These are phyloP conservation scores for Ophiostoma tasmaniense DNA, from an alignment of 2,329 filamentous ascomycete genomes.

Conservation along the genomic window DNA sequence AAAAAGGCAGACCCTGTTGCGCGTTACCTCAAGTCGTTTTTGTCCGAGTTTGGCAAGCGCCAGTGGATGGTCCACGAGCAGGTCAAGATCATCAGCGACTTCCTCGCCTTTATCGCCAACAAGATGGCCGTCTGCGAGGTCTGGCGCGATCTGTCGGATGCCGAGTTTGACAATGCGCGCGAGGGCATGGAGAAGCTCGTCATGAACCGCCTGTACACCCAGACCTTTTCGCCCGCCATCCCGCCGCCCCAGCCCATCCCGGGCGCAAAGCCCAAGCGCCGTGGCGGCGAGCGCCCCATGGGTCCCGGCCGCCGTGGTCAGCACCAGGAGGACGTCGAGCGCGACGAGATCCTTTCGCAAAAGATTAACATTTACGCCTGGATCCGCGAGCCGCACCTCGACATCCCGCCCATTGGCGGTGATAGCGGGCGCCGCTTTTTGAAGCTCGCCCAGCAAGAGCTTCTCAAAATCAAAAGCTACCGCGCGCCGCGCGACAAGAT, in stretches of 20 bases:
- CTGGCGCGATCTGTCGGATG: slow-evolving; percentile 90
- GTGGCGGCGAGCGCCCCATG: slow-evolving; percentile 58
- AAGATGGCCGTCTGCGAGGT: slow-evolving; percentile 98
- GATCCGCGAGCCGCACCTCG: slow-evolving; percentile 86
- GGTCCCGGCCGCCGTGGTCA: slow-evolving; percentile 84
- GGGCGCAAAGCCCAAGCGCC: slow-evolving; percentile 58
- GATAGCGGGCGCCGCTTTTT: slow-evolving; percentile 85
- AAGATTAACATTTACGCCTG: slow-evolving; percentile 97
- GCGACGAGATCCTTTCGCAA: slow-evolving; percentile 90
- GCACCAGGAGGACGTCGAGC: slow-evolving; percentile 95
- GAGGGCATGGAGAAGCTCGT: slow-evolving; percentile 99
- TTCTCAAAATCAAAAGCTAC: slow-evolving; percentile 94
- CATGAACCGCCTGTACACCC: slow-evolving; percentile 92
- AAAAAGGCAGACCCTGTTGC: slow-evolving; percentile 97
- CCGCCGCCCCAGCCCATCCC: slow-evolving; percentile 67
- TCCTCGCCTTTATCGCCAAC: slow-evolving; percentile 90
- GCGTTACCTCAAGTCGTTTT: slow-evolving; percentile 86
- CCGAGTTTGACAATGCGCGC: slow-evolving; percentile 94
- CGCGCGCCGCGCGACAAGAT: slow-evolving; percentile 96
- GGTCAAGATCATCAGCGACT: slow-evolving; percentile 97
- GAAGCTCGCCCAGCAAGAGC: slow-evolving; percentile 81
- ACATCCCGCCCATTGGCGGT: slow-evolving; percentile 74
- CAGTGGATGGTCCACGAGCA: slow-evolving; percentile 99
- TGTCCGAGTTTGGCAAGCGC: slow-evolving; percentile 90
- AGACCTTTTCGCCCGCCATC: slow-evolving; percentile 94